A percentile compares a stretch with the other conserved stretches of the same genome.
phyloP scores from a whole-genome alignment of 1,284 basidiomycete genomes.

The Ganoderma leucocontextum region DNA sequence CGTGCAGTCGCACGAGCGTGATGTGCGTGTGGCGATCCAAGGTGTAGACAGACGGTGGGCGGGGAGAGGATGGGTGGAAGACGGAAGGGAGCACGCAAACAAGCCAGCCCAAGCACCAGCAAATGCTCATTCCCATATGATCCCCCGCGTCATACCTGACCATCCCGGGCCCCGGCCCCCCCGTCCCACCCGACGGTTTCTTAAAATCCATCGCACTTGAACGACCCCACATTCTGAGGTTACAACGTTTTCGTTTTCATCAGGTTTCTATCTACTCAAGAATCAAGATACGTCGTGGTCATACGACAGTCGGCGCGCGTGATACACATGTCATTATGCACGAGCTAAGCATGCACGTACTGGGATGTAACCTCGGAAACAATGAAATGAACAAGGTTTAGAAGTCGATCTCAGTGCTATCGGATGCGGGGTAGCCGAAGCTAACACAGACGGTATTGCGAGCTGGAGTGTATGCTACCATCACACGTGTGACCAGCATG shows the following conservation, averaged over 20 bases:
- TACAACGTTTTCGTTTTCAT: not conserved
- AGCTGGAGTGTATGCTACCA: not conserved
- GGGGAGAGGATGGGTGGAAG: slow-evolving; percentile 17
- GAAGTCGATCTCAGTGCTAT: not conserved
- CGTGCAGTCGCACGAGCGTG: slow-evolving; percentile 62
- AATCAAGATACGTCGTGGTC: not conserved
- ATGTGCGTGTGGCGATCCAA: slow-evolving; percentile 29
- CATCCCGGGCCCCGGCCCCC: not conserved
- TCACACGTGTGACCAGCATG: not conserved
- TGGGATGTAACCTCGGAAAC: not conserved
- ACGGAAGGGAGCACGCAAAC: slow-evolving; percentile 21
- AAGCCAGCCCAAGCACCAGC: slow-evolving; percentile 12
- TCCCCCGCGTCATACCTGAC: slow-evolving; percentile 1
- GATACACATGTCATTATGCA: not conserved
- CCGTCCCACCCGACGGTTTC: not conserved
- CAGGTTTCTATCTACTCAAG: not conserved
- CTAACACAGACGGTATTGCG: not conserved
- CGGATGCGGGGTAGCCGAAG: not conserved
- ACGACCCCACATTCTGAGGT: not conserved
- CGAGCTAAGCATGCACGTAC: not conserved
- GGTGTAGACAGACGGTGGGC: slow-evolving; percentile 26
- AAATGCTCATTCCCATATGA: slow-evolving; percentile 10
- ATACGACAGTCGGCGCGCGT: not conserved
- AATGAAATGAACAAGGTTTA: not conserved
- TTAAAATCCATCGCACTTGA: not conserved